Base-by-base conservation (phyloP, 306 rosid genomes). In the Spatholobus suberectus region DNA sequence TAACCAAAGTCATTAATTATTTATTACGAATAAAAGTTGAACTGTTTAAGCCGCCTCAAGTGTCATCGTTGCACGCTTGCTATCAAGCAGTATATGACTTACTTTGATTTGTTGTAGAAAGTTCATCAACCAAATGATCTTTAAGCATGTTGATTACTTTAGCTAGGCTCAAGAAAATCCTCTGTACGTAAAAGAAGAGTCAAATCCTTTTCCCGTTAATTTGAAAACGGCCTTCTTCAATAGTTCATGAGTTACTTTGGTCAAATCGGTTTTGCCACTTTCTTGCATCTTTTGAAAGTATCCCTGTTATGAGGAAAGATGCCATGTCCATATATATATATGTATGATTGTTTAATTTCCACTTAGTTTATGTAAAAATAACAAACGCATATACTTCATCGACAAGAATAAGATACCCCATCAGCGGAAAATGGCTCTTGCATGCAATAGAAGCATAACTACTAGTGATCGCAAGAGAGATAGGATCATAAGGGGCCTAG, bases 81-180 rank as follows among this genome's bases (percentile, higher is more conserved):
- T 3, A 29, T 29, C 1, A 29, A 1, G 32, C 46, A 41, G 13
- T 2, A 41, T 8, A 9, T 2, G 46, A 8, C 13, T 41, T 40
- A 40, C 37, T 61, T 61, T 27, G 27, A 61, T 5, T 38, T 13
- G 1, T 23, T 37, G 77, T 57, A 67, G 14, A 70, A 80, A 43
- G 71, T 70, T 70, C 5, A 80, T 14, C 40, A 55, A 24, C 4
- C 2, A 17, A 54, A 17, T 52, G 27, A 52, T 38, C 23, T 68
- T 61, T 54, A 54, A 68, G 82, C 75, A 66, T 10, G 24, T 24
- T 41, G 17, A 29, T 66, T 18, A 34, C 76, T 70, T 83, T 71
- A 61, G 35, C 46, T 83, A 72, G 83, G 79, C 87, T 72, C 87
- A 52, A 84, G 54, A 78, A 73, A 84, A 78, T 21, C 17, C n/a